Evolutionary conservation across 257 asterid genomes (phyloP), one percentile per base, ranked within the genome.

Genomic region (Nicotiana otophora): DNA sequence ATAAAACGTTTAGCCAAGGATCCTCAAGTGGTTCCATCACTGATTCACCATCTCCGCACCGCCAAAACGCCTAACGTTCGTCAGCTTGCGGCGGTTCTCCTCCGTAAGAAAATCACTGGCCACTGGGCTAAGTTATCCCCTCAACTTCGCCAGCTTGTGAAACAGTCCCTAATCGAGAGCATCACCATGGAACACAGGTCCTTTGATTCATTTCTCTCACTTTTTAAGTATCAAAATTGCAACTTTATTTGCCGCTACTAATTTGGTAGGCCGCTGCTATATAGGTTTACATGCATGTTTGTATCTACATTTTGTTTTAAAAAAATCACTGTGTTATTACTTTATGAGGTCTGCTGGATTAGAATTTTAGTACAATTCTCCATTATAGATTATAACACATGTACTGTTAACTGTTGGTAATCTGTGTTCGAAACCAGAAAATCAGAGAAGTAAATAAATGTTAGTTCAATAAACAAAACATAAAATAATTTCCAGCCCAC

Each of bases 31-130:
- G 97, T 96, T 8, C 98, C 99, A n/a, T 95, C 98, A 42, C 87
- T 96, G 4, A 82, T 89, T 17, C 97, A 96, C 82, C 99, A 94
- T 86, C 97, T 96, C 51, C 99, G 99, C 77, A 96, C 99, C 6
- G 99, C 99, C 75, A 96, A 96, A 88, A 96, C 99, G 30, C 99
- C 98, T 62, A 94, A 96, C 79, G 99, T 96, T 76, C 94, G 99
- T 16, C 99, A 96, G 83, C 97, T 96, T 15, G 94, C 99, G 69
- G 99, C 99, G 57, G 99, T 96, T 53, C 95, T 96, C 58, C 98
- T 96, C 82, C 97, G 99, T 11, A 94, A 96, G 96, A 96, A 94
- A 97, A 93, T 94, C 72, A 96, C 99, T 14, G 98, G 99, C 14
- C 99, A 96, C 48, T 96, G 98, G 99, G 92, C 94, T 58, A 96